A percentile compares a stretch with the other conserved stretches of the same genome.
Conservation (phyloP, 202 grass and related monocot species). For the Saccharum hybrid region DNA sequence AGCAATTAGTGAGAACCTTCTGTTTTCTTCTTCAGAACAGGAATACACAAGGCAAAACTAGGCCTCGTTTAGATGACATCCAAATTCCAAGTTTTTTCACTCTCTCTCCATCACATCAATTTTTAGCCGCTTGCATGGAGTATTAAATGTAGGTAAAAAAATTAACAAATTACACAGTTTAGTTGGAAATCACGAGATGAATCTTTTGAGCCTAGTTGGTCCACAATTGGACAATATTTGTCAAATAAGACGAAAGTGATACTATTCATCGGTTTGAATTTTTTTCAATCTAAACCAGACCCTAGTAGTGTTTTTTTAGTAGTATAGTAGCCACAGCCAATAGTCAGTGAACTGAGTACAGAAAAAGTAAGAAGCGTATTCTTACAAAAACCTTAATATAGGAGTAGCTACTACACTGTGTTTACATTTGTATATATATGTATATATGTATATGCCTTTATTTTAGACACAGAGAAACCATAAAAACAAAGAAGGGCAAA, state of each 20-base stretch:
- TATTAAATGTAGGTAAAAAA: too few species aligned
- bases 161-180: too few species aligned
- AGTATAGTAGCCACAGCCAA: not conserved
- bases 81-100: too few species aligned
- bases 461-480: slow-evolving; percentile 41
- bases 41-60: not conserved
- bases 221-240: too few species aligned
- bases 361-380: slow-evolving; percentile 33
- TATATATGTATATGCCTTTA: slow-evolving; percentile 39
- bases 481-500: not conserved
- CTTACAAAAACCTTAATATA: slow-evolving; percentile 34
- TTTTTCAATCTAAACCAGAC: too few species aligned
- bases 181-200: too few species aligned
- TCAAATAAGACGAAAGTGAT: too few species aligned
- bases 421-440: slow-evolving; percentile 41
- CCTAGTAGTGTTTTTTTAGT: not conserved
- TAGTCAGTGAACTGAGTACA: slow-evolving; percentile 4
- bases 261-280: too few species aligned
- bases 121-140: too few species aligned
- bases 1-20: slow-evolving; percentile 48
- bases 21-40: slow-evolving; percentile 16
- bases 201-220: too few species aligned
- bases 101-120: too few species aligned
- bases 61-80: too few species aligned
- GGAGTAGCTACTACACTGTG: slow-evolving; percentile 31